A percentile compares a stretch with the other conserved stretches of the same genome.
Evolutionary conservation across 2,329 filamentous ascomycete species (phyloP).

Genomic region (Stachybotrys chlorohalonatus): DNA sequence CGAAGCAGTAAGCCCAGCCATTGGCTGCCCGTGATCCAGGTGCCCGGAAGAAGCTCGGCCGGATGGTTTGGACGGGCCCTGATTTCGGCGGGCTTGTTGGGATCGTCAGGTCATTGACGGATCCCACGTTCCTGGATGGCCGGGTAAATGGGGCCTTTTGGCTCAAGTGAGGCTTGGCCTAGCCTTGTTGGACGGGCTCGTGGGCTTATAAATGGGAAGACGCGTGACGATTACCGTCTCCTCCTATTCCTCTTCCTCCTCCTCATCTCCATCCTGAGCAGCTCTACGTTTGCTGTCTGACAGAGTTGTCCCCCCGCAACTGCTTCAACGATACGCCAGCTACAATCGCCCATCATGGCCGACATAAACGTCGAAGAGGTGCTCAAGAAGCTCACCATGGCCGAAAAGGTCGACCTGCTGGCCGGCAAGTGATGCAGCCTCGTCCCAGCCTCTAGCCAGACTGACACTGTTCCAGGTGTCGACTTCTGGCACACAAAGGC

Average conservation of each 20-base stretch:
- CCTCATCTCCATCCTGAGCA: not conserved
- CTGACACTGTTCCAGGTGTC: constrained; percentile 29
- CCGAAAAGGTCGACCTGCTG: constrained; percentile 45
- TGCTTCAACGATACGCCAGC: not conserved
- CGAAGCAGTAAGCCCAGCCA: not conserved
- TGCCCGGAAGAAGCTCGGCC: not conserved
- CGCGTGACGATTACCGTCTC: not conserved
- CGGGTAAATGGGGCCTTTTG: not conserved
- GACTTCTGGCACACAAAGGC: constrained; percentile 64
- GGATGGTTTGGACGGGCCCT: not conserved
- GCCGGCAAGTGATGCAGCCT: constrained; percentile 26
- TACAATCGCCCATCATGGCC: constrained; percentile 26
- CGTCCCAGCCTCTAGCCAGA: not conserved
- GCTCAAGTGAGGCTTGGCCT: not conserved
- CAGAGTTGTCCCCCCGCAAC: not conserved
- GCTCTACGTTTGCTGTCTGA: not conserved
- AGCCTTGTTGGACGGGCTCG: not conserved
- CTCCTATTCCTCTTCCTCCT: not conserved
- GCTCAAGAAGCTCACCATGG: constrained; percentile 41
- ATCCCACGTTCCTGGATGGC: not conserved
- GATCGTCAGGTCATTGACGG: not conserved
- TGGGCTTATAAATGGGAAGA: not conserved
- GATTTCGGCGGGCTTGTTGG: not conserved
- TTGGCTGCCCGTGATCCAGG: not conserved
- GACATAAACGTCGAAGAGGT: constrained; percentile 45